phyloP scores from a whole-genome alignment of 106 monocot species.

The Gastrodia elata region DNA sequence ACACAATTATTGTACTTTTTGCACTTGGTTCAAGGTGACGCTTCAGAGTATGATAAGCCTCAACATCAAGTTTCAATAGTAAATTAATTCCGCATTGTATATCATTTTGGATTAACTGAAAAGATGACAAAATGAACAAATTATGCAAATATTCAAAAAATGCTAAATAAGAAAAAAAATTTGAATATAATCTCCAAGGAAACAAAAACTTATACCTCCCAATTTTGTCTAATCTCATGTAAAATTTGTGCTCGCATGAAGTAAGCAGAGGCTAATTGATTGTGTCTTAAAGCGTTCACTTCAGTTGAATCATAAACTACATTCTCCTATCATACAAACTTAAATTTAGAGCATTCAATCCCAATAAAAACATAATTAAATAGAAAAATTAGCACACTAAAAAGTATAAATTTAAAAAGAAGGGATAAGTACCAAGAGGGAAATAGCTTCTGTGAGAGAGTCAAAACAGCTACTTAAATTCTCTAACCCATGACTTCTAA shows the following conservation, averaged over 20 bases:
- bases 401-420: slow-evolving; percentile 1
- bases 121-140: slow-evolving; percentile 4
- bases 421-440: slow-evolving; percentile 42
- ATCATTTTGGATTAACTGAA: slow-evolving; percentile 35
- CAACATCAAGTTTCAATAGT: slow-evolving; percentile 18
- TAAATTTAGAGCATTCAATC: background rate
- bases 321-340: slow-evolving; percentile 19
- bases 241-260: slow-evolving; percentile 60
- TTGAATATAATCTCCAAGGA: background rate
- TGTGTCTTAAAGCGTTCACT: slow-evolving; percentile 11
- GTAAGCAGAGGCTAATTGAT: slow-evolving; percentile 57
- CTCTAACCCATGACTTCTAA: slow-evolving; percentile 51
- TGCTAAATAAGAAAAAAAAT: background rate
- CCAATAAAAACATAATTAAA: background rate
- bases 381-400: slow-evolving; percentile 7
- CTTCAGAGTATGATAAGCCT: slow-evolving; percentile 11
- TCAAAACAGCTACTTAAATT: slow-evolving; percentile 42
- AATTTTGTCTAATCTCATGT: slow-evolving; percentile 47
- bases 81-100: slow-evolving; percentile 29
- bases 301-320: slow-evolving; percentile 19
- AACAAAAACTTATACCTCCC: slow-evolving; percentile 28
- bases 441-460: slow-evolving; percentile 61
- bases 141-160: background rate
- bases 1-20: slow-evolving; percentile 24
- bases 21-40: background rate